Evolutionary conservation across 1,284 basidiomycete genomes (phyloP).

Genomic region (Cerrena zonata): DNA sequence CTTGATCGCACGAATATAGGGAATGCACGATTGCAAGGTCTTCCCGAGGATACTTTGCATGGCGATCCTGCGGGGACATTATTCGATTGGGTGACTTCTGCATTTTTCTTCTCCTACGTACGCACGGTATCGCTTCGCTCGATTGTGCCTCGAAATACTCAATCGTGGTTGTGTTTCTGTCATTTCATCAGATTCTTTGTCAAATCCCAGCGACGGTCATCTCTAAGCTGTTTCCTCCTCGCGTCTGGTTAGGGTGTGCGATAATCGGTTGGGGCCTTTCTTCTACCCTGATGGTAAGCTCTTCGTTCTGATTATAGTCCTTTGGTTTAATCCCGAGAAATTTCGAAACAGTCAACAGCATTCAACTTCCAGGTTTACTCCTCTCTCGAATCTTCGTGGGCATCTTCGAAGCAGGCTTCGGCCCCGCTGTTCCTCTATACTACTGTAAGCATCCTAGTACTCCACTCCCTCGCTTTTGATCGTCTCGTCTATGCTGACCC

Average conservation of each 20-base stretch:
- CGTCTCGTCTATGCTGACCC: neutral
- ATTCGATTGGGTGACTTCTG: conserved; percentile 71
- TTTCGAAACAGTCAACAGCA: conserved; percentile 43
- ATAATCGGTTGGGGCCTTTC: conserved; percentile 67
- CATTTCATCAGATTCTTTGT: conserved; percentile 48
- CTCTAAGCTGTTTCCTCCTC: conserved; percentile 63
- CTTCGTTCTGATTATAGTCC: neutral
- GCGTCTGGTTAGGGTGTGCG: conserved; percentile 58
- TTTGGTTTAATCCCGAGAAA: neutral
- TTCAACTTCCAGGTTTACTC: conserved; percentile 55
- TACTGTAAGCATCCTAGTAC: conserved; percentile 44
- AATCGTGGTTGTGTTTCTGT: neutral
- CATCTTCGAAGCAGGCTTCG: conserved; percentile 68
- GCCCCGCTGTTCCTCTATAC: conserved; percentile 68
- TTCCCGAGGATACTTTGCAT: conserved; percentile 55
- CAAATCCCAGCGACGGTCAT: conserved; percentile 64
- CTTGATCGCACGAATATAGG: conserved; percentile 71
- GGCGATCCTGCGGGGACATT: conserved; percentile 62
- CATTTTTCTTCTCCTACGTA: conserved; percentile 73
- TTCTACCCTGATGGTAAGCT: conserved; percentile 61
- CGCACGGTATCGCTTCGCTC: conserved; percentile 18
- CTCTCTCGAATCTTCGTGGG: conserved; percentile 58
- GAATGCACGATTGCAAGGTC: conserved; percentile 68
- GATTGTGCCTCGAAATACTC: neutral
- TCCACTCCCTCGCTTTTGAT: neutral